Evolutionary conservation across 2,329 filamentous ascomycete species (phyloP), one percentile per base, ranked within the genome.

Genomic region (Penicillium corylophilum): DNA sequence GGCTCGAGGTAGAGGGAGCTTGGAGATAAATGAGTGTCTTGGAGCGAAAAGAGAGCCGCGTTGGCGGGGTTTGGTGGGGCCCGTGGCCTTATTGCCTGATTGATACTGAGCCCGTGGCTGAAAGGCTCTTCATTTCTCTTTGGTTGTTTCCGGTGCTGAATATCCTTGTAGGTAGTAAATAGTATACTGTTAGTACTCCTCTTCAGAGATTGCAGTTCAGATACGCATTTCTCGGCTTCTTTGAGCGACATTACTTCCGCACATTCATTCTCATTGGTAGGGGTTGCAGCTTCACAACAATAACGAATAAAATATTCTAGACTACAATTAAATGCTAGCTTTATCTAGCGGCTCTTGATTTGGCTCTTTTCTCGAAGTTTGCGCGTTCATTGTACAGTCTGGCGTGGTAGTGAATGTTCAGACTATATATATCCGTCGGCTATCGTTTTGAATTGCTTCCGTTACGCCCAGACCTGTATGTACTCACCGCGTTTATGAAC

Each of bases 1-100:
- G 16, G 3, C 35, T 22, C 9, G 7, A 16, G 42, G 35, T 26
- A 36, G 22, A 41, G 26, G 20, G 33, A 23, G 28, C 20, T 23
- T 40, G 18, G 16, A 20, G 28, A 26, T 39, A 46, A 48, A 52
- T 44, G 47, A 55, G 46, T 45, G 50, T 56, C 50, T 55, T 38
- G 46, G 46, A 56, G 46, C 53, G 52, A 50, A 45, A 49, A 54
- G 52, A 49, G 44, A 64, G 65, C 63, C 60, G 58, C 57, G 55
- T 56, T 52, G 56, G 65, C 58, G 61, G 65, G 65, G 64, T 60
- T 68, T 60, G 56, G 66, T 68, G 65, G 66, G 66, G 67, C 61
- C 50, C 13, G 55, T 43, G 51, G 57, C 56, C 57, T 62, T 60
- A 51, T 54, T 55, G 59, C 60, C 57, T 62, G 57, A 62, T 60